A percentile compares a stretch with the other conserved stretches of the same genome.
Conservation (phyloP, 1,284 basidiomycete genomes). For the Sanguinoderma infundibulare region DNA sequence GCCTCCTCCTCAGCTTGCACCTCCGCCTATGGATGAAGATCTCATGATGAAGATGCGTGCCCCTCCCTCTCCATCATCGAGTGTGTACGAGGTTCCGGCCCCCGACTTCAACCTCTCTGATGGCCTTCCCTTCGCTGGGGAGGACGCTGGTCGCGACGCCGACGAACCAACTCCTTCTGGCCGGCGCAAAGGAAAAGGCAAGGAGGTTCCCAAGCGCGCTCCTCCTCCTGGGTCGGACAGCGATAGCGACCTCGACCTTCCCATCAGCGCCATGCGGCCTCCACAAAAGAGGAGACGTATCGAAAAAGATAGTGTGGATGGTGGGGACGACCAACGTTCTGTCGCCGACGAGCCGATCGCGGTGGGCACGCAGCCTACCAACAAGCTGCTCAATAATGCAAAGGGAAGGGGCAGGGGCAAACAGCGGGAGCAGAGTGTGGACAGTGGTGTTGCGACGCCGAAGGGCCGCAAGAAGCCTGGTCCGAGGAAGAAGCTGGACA, state of each 20-base stretch:
- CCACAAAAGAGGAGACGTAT: constrained; percentile 57
- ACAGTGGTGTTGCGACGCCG: constrained; percentile 44
- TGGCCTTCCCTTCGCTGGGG: constrained; percentile 35
- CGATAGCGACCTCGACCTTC: constrained; percentile 54
- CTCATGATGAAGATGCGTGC: constrained; percentile 39
- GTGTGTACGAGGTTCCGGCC: constrained; percentile 28
- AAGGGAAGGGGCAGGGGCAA: constrained; percentile 51
- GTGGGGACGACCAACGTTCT: constrained; percentile 48
- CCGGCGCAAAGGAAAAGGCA: constrained; percentile 47
- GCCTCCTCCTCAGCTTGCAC: constrained; percentile 49
- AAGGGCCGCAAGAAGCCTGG: constrained; percentile 46
- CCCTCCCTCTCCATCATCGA: constrained; percentile 27
- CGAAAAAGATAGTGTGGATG: constrained; percentile 39
- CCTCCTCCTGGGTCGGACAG: constrained; percentile 54
- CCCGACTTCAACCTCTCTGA: constrained; percentile 32
- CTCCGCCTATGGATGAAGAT: constrained; percentile 43
- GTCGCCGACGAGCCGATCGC: constrained; percentile 37
- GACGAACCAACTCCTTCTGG: constrained; percentile 46
- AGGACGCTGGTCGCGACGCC: constrained; percentile 46
- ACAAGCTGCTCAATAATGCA: constrained; percentile 30
- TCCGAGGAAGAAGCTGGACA: constrained; percentile 49
- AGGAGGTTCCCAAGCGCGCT: constrained; percentile 49
- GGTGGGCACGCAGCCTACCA: constrained; percentile 27
- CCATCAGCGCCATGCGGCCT: constrained; percentile 41
- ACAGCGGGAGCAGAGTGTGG: constrained; percentile 47